These are phyloP conservation scores for Backusella liffmaniae DNA, from an alignment of 192 early-diverging fungal species.

Conservation along the genomic window DNA sequence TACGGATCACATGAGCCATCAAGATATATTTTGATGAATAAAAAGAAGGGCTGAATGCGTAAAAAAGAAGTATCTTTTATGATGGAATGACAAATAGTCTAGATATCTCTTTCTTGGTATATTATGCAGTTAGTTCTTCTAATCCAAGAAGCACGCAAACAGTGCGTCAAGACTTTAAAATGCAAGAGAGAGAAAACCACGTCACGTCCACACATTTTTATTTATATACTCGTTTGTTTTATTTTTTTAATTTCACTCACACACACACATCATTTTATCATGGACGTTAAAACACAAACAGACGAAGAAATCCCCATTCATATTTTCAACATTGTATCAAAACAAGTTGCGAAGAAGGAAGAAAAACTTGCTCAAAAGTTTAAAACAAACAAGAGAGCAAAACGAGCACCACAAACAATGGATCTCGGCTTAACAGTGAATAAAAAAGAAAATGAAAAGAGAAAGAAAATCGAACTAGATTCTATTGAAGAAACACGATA, in stretches of 20 bases:
- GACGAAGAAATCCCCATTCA: constrained; percentile 47
- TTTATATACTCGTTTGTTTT: constrained; percentile 16
- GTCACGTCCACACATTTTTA: neutral
- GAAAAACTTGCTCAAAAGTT: constrained; percentile 22
- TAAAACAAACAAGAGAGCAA: neutral
- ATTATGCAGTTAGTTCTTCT: too few relatives aligned
- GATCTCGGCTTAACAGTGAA: constrained; percentile 13
- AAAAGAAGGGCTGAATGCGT: neutral
- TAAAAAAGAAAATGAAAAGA: neutral
- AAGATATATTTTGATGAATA: neutral
- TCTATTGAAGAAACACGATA: constrained; percentile 1
- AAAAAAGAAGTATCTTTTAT: too few relatives aligned
- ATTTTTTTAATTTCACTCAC: neutral
- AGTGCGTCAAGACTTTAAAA: neutral
- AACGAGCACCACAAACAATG: neutral
- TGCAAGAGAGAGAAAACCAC: neutral
- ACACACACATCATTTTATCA: neutral
- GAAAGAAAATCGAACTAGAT: neutral
- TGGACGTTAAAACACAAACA: constrained; percentile 14
- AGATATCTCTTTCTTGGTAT: too few relatives aligned
- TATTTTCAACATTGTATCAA: constrained; percentile 35
- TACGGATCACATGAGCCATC: neutral
- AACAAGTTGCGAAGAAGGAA: constrained; percentile 35
- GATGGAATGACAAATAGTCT: too few relatives aligned
- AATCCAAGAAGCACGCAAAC: too few relatives aligned